Evolutionary conservation across 1,139 yeast species (phyloP), one percentile per base, ranked within the genome.

Genomic region (Debaryomyces coudertii): DNA sequence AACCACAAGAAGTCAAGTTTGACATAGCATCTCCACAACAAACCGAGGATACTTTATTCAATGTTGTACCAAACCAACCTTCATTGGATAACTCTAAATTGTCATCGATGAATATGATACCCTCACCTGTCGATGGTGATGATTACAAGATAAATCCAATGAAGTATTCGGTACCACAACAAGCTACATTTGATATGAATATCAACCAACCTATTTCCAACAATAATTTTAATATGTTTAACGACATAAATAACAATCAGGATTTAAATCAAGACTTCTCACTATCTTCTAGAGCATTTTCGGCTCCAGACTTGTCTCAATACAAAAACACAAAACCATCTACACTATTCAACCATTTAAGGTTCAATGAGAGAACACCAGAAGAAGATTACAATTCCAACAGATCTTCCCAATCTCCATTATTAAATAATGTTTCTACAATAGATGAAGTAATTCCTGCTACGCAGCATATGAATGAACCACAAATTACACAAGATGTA

Each of bases 261-360:
- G 30, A n/a, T 8, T 23, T 18, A 15, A 35, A 35, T 12, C 44
- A 42, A 30, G 40, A 36, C 20, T 30, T 14, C 20, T 33, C 27
- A 12, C 36, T 33, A 11, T 30, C 42, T n/a, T 12, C 45, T 3
- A 58, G 68, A 36, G 66, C 70, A 9, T 57, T 56, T 35, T 65
- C 70, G 2, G 65, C 57, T 5, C 71, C 71, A 11, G 66, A 65
- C 52, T 58, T 67, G 49, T 56, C 60, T 2, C 57, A 54, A 35
- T 53, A 43, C 40, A 44, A n/a, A n/a, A n/a, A 51, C 30, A 45
- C 42, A 47, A 27, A 43, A 37, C 43, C 53, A 44, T 36, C 49
- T 7, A 43, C 47, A 2, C 36, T 49, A 12, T 49, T 49, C 36
- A 45, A 42, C 12, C 52, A 49, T 35, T 30, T 39, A 24, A 43